These are phyloP conservation scores for Lithohypha guttulata DNA, from an alignment of 2,329 filamentous ascomycete genomes.

Conservation along the genomic window DNA sequence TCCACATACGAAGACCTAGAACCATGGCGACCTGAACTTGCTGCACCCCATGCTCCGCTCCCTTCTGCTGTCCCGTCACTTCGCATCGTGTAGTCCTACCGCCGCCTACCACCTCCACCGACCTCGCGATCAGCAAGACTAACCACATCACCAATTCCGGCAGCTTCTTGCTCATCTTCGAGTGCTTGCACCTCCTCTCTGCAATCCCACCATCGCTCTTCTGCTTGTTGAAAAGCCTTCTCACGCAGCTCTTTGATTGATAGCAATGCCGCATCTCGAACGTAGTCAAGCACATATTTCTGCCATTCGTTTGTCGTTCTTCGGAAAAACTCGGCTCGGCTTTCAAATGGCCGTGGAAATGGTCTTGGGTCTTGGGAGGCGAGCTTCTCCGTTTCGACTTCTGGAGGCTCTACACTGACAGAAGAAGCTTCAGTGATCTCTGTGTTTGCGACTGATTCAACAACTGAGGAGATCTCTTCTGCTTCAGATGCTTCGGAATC, in stretches of 20 bases:
- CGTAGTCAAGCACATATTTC: conserved; percentile 68
- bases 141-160: conserved; percentile 89
- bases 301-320: conserved; percentile 87
- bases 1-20: too few relatives aligned
- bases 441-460: conserved; percentile 28
- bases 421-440: conserved; percentile 25
- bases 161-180: conserved; percentile 92
- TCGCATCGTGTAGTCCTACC: too few relatives aligned
- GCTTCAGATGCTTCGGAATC: conserved; percentile 44
- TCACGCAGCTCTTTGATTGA: conserved; percentile 84
- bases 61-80: too few relatives aligned
- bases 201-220: conserved; percentile 98
- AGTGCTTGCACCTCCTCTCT: conserved; percentile 82
- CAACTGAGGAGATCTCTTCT: conserved; percentile 28
- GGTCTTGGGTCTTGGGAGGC: conserved; percentile 64
- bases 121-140: conserved; percentile 64
- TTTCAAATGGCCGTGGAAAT: conserved; percentile 73
- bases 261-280: conserved; percentile 46
- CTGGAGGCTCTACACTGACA: conserved; percentile 2
- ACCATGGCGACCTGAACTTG: too few relatives aligned
- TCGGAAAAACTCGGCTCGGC: conserved; percentile 80
- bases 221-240: conserved; percentile 77
- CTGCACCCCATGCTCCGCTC: too few relatives aligned
- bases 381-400: conserved; percentile 16
- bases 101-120: conserved; percentile 37